Percentiles rank a stretch among this genome's conserved stretches.
Evolutionary conservation across 2,329 filamentous ascomycete species (phyloP).

Genomic region (Monilinia fructigena): DNA sequence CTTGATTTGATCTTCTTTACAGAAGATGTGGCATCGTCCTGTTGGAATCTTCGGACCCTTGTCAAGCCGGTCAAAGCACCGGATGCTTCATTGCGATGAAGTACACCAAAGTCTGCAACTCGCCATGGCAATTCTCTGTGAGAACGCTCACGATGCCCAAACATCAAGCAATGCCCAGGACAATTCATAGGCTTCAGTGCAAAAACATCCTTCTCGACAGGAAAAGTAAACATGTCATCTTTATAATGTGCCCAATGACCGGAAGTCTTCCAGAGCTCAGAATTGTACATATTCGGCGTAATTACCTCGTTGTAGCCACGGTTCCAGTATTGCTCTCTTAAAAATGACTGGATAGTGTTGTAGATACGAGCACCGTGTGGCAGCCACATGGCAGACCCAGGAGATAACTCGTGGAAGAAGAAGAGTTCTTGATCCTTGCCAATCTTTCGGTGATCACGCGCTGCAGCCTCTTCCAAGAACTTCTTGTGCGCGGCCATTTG

Average conservation of each 20-base stretch:
- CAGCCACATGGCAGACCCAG: conserved; percentile 87
- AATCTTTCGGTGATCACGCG: conserved; percentile 91
- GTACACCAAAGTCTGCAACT: conserved; percentile 91
- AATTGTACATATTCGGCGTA: conserved; percentile 95
- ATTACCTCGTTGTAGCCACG: conserved; percentile 94
- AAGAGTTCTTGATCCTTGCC: conserved; percentile 95
- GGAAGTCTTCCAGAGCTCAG: conserved; percentile 87
- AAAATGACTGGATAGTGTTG: conserved; percentile 78
- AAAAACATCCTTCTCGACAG: conserved; percentile 78
- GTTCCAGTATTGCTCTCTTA: conserved; percentile 86
- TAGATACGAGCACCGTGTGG: conserved; percentile 92
- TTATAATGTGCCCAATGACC: conserved; percentile 94
- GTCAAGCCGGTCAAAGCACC: conserved; percentile 89
- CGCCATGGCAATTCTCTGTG: conserved; percentile 89
- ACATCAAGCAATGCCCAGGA: conserved; percentile 88
- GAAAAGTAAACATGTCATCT: conserved; percentile 93
- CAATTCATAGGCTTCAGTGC: conserved; percentile 98
- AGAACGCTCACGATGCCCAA: conserved; percentile 77
- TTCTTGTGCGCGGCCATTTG: conserved; percentile 89
- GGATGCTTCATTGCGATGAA: conserved; percentile 93
- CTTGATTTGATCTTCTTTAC: conserved; percentile 72
- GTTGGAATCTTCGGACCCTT: conserved; percentile 88
- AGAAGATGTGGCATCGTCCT: conserved; percentile 99
- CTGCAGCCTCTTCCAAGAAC: conserved; percentile 95
- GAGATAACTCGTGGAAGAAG: conserved; percentile 94